Base-by-base conservation (phyloP, 176 grass and related monocot species). In the Triticum timopheevii region DNA sequence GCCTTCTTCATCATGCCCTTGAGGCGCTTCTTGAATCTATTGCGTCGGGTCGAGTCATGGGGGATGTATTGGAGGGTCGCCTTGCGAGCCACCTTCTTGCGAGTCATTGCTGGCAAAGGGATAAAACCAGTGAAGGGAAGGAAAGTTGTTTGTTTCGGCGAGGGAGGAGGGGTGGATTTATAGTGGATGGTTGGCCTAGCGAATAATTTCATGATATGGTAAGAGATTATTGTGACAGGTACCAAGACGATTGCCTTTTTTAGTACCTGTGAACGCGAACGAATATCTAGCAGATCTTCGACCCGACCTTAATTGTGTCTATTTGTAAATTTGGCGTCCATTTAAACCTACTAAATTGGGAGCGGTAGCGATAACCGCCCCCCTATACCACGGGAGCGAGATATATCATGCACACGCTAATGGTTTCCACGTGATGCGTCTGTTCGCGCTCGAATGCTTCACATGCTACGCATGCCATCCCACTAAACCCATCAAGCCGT, bases 1-100 rank as follows among this genome's bases (percentile, higher is more conserved):
- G 62, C 74, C 76, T 91, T 94, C 50, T 94, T 94, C 83, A 73
- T 63, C 17, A 94, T 38, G 6, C 79, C 39, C 2, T 30, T 19
- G 7, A 64, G 30, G 7, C 83, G 52, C 49, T 84, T 91, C 79
- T 81, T 86, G 59, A 87, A 91, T 0, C 79, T 84, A 6, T 79
- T 30, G 2, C 45, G 81, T 0, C 92, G 61, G 2, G 45, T 86
- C 0, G 73, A 16, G 8, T 84, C 62, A 39, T 89, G 81, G 13
- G 82, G 2, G 13, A 93, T 91, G 78, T 54, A 75, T 4, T 81
- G 47, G 1, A 93, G 69, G 2, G 67, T 80, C 17, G 83, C 86
- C 36, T 77, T 86, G 17, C 82, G 66, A 33, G 59, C 11, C 44
- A 61, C 91, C 49, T 52, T 52, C 47, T 77, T 86, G 13, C 82